Evolutionary conservation across 2,329 filamentous ascomycete genomes (phyloP).

Genomic region (Fusarium luffae): DNA sequence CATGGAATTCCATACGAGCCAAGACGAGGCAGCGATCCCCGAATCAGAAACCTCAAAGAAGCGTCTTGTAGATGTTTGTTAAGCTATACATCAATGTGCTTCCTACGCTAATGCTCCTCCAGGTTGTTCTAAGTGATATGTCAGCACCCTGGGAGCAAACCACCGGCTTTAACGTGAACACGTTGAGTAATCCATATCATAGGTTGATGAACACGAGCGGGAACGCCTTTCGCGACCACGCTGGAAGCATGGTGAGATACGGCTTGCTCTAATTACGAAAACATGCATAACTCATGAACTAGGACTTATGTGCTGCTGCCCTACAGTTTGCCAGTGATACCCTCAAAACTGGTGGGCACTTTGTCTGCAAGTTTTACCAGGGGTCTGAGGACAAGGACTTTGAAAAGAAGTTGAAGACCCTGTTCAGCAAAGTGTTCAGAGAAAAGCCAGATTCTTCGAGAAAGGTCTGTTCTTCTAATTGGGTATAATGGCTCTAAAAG

Average conservation of each 20-base stretch:
- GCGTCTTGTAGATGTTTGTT: slow-evolving; percentile 75
- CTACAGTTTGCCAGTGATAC: slow-evolving; percentile 88
- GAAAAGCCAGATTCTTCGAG: slow-evolving; percentile 94
- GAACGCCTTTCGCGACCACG: slow-evolving; percentile 85
- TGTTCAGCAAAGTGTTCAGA: slow-evolving; percentile 84
- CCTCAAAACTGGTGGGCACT: slow-evolving; percentile 83
- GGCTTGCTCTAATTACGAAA: too few species aligned
- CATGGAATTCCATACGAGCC: slow-evolving; percentile 61
- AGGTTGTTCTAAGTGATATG: slow-evolving; percentile 98
- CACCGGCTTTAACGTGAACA: slow-evolving; percentile 82
- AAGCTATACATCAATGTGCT: not conserved
- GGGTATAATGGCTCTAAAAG: not conserved
- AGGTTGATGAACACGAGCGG: slow-evolving; percentile 99
- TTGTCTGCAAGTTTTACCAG: slow-evolving; percentile 98
- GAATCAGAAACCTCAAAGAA: slow-evolving; percentile 40
- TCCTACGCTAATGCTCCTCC: slow-evolving; percentile 28
- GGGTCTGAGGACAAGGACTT: slow-evolving; percentile 85
- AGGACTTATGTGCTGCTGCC: slow-evolving; percentile 92
- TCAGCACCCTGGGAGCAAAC: slow-evolving; percentile 93
- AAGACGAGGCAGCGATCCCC: not conserved
- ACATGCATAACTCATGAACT: not conserved
- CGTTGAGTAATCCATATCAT: slow-evolving; percentile 92
- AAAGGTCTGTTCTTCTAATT: slow-evolving; percentile 64
- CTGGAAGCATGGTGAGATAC: slow-evolving; percentile 87
- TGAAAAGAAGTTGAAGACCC: slow-evolving; percentile 76